Conservation (phyloP, 2,329 filamentous ascomycete species). For the Phaeosphaeriaceae sp. region DNA sequence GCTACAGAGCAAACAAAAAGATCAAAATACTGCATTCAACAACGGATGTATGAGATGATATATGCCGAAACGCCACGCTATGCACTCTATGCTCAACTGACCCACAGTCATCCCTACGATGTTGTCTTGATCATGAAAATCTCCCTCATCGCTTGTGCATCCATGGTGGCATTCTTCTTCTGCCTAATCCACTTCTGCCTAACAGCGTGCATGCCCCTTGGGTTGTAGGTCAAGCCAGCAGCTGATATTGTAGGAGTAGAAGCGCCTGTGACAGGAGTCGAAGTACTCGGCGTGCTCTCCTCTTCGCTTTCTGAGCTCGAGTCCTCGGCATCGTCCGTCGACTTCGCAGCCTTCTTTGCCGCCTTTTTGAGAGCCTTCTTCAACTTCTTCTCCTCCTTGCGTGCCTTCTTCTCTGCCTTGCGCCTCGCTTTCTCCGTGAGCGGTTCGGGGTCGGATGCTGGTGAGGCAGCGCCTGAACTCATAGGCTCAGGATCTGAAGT, state of each 20-base stretch:
- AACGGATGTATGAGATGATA: neutral
- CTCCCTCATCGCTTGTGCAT: slow-evolving; percentile 83
- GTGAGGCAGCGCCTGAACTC: slow-evolving; percentile 22
- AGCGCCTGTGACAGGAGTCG: slow-evolving; percentile 50
- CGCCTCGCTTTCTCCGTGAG: slow-evolving; percentile 52
- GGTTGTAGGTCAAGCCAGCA: slow-evolving; percentile 43
- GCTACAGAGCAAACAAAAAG: neutral
- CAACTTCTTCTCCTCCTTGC: slow-evolving; percentile 53
- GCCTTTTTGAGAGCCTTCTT: slow-evolving; percentile 59
- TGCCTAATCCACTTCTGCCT: slow-evolving; percentile 85
- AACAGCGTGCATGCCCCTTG: slow-evolving; percentile 73
- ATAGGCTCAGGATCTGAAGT: slow-evolving; percentile 30
- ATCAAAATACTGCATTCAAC: neutral
- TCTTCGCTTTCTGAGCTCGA: slow-evolving; percentile 36
- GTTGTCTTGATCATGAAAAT: slow-evolving; percentile 49
- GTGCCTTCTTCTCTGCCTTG: slow-evolving; percentile 53
- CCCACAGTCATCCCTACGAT: slow-evolving; percentile 18
- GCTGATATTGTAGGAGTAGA: slow-evolving; percentile 56
- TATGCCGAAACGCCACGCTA: slow-evolving; percentile 40
- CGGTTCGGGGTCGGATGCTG: slow-evolving; percentile 35
- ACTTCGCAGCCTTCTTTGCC: slow-evolving; percentile 49
- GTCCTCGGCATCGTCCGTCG: slow-evolving; percentile 29
- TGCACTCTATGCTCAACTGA: slow-evolving; percentile 20
- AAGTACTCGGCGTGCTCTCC: slow-evolving; percentile 35
- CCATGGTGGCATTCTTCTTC: slow-evolving; percentile 83